Evolutionary conservation across 2,329 filamentous ascomycete genomes (phyloP), one percentile per base, ranked within the genome.

Genomic region (Periconia sp.): DNA sequence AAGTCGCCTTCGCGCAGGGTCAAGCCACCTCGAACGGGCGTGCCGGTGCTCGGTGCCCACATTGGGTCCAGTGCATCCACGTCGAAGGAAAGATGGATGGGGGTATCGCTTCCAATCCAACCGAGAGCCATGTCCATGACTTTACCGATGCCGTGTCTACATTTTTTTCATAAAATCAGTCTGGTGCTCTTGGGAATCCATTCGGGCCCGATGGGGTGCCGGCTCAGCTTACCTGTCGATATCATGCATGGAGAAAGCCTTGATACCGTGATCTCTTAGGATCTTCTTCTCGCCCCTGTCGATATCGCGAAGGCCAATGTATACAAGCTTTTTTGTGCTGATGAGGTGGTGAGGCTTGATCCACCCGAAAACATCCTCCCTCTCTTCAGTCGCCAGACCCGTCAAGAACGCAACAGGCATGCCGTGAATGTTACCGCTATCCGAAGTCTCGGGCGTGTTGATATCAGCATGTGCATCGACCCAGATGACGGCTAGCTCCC

Each of bases 41-140:
- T 97, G 17, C 94, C 94, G 0, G 94, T 99, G 74, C 90, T 94
- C 20, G 94, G 94, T 40, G 94, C 94, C 89, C 91, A 97, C 82
- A 92, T 88, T 27, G 94, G 94, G 74, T 99, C 94, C 55, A 97
- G 83, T 20, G 92, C 94, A 74, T 99, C 94, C 62, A 99, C 91
- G 72, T 99, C 94, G 68, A 99, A 97, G 37, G 91, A 96, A 55
- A 99, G 84, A 76, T 99, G 94, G 70, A 99, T 97, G 41, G 94
- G 94, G 0, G 92, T 97, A 73, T 97, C 94, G 68, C 81, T 85
- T 64, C 94, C 94, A 62, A 97, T 96, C 79, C 97, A 92, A 31
- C 88, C 93, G 49, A 99, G 82, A n/a, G 93, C 93, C 93, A 97
- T 96, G 69, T 97, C 94, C 79, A 99, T 92, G 60, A 99, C 91